Evolutionary conservation across 2,329 filamentous ascomycete genomes (phyloP).

Genomic region (Xylariaceae sp.): DNA sequence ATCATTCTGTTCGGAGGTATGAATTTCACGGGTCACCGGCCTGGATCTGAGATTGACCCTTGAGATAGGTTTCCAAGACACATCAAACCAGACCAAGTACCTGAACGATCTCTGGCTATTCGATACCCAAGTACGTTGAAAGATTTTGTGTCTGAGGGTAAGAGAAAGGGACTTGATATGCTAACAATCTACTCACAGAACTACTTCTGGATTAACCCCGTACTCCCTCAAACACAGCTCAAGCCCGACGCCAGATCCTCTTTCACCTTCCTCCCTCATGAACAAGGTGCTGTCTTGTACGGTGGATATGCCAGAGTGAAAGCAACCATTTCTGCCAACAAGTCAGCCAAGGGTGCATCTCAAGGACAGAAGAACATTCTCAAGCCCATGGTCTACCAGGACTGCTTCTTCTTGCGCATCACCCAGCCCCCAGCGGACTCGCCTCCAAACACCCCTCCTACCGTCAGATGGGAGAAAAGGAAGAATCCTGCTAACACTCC

Average conservation of each 20-base stretch:
- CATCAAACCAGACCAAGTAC: constrained; percentile 90
- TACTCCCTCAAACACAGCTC: constrained; percentile 68
- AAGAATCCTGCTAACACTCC: constrained; percentile 91
- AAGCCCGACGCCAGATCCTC: constrained; percentile 89
- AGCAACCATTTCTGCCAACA: constrained; percentile 55
- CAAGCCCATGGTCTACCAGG: constrained; percentile 86
- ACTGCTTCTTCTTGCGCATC: constrained; percentile 89
- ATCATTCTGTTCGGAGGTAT: constrained; percentile 81
- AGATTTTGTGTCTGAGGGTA: neutral
- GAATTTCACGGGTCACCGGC: constrained; percentile 1
- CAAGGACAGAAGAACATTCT: constrained; percentile 66
- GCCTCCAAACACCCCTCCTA: constrained; percentile 59
- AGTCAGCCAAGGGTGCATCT: constrained; percentile 57
- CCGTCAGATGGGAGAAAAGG: constrained; percentile 82
- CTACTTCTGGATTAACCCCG: constrained; percentile 77
- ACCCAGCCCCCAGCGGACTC: constrained; percentile 65
- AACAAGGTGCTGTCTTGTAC: constrained; percentile 82
- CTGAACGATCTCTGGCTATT: constrained; percentile 92
- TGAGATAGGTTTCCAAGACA: constrained; percentile 75
- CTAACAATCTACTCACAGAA: constrained; percentile 43
- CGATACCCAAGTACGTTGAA: constrained; percentile 55
- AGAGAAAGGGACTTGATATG: neutral
- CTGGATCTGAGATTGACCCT: constrained; percentile 12
- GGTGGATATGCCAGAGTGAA: constrained; percentile 94
- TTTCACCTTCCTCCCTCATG: constrained; percentile 87